phyloP scores from a whole-genome alignment of 2,329 filamentous ascomycete genomes.

The Diaporthe helianthi region DNA sequence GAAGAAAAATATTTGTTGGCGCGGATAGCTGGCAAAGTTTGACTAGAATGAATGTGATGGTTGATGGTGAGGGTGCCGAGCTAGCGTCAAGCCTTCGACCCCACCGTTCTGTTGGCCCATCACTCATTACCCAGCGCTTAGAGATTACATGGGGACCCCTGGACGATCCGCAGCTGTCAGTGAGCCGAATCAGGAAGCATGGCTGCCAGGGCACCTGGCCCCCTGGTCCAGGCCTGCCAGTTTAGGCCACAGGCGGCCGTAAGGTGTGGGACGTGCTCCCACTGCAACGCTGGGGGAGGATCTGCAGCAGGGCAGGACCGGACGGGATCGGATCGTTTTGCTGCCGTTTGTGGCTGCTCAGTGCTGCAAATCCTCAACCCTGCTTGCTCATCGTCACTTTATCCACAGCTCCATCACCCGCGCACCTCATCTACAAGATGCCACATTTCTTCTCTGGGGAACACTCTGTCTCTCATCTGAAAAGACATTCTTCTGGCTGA shows the following conservation, averaged over 20 bases:
- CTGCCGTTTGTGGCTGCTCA: slow-evolving; percentile 22
- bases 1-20: not conserved
- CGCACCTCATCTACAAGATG: slow-evolving; percentile 3
- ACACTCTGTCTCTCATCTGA: slow-evolving; percentile 4
- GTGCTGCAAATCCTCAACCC: slow-evolving; percentile 17
- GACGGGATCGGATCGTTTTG: slow-evolving; percentile 16
- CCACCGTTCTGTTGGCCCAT: not conserved
- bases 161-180: not conserved
- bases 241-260: slow-evolving; percentile 1
- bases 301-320: slow-evolving; percentile 13
- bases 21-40: not conserved
- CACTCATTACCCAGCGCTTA: slow-evolving; percentile 11
- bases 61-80: not conserved
- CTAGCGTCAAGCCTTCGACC: not conserved
- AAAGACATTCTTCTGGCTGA: not conserved
- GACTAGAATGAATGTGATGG: not conserved
- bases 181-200: not conserved
- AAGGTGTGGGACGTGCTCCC: not conserved
- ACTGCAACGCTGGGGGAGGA: slow-evolving; percentile 7
- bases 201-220: not conserved
- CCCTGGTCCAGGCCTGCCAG: slow-evolving; percentile 4
- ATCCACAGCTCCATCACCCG: not conserved
- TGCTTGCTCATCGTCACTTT: slow-evolving; percentile 4
- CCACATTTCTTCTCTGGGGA: not conserved
- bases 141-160: slow-evolving; percentile 15